Percentiles rank a stretch among this genome's conserved stretches.
Evolutionary conservation across 2,329 filamentous ascomycete genomes (phyloP).

Genomic region (Trichoderma brevicompactum): DNA sequence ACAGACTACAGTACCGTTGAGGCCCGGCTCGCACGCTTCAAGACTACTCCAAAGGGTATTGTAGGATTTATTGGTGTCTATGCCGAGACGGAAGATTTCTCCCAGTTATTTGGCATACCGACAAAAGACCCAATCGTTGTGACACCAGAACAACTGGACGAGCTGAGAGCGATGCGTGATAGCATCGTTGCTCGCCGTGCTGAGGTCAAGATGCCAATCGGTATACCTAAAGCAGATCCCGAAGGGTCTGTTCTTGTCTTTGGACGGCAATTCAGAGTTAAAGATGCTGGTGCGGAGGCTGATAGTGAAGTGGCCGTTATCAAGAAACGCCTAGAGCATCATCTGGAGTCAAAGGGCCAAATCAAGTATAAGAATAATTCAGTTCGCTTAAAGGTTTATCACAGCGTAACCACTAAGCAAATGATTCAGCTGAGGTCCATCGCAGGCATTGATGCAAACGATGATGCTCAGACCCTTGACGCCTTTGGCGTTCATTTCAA

Average conservation of each 20-base stretch:
- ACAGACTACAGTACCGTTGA: slow-evolving; percentile 14
- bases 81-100: slow-evolving; percentile 12
- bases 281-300: background rate
- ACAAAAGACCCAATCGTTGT: background rate
- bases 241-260: slow-evolving; percentile 19
- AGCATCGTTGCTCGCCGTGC: background rate
- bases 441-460: background rate
- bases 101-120: slow-evolving; percentile 13
- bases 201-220: background rate
- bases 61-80: slow-evolving; percentile 15
- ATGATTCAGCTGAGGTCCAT: background rate
- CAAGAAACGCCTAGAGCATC: slow-evolving; percentile 13
- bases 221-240: background rate
- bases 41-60: slow-evolving; percentile 16
- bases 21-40: slow-evolving; percentile 13
- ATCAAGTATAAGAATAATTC: slow-evolving; percentile 20
- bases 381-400: slow-evolving; percentile 5
- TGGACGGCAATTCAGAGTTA: slow-evolving; percentile 7
- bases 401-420: slow-evolving; percentile 9
- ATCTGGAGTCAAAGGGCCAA: background rate
- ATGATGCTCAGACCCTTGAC: slow-evolving; percentile 3
- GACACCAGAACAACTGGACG: slow-evolving; percentile 1
- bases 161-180: slow-evolving; percentile 7
- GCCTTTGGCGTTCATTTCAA: slow-evolving; percentile 15
- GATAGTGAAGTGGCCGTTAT: slow-evolving; percentile 1